Evolutionary conservation across 1,284 basidiomycete species (phyloP), one percentile per base, ranked within the genome.

Genomic region (Coriolopsis trogii): DNA sequence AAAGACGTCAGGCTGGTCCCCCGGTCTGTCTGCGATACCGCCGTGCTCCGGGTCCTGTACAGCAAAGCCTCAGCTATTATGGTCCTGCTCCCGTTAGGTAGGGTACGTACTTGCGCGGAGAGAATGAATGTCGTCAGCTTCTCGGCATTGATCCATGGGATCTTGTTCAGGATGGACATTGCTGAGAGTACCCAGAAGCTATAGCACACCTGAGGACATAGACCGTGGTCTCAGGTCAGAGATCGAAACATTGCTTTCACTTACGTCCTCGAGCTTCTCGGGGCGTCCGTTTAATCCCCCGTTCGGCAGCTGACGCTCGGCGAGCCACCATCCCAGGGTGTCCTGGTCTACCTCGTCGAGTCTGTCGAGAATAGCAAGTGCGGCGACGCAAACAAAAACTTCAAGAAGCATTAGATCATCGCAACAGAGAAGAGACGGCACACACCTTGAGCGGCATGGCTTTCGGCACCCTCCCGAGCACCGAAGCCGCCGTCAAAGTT

Each of bases 401-500:
- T 0, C 21, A 48, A 18, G 21, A 16, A 33, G 16, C 29, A 46
- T 46, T n/a, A 2, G 12, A 21, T 16, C 9, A 34, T 10, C 16
- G 9, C 23, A 39, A 30, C 21, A 10, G 30, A 7, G 31, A 31
- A 18, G 28, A n/a, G 15, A 13, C 28, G 6, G 2, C 6, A 49
- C 9, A 39, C 50, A 95, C 95, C 92, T 81, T 95, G 93, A 0
- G 81, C 91, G 6, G 95, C 85, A 72, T 98, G 96, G 58, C 89
- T 94, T 73, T 99, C 96, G 1, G 91, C 93, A 0, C 95, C 96
- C 8, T 84, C 79, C 18, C 76, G 72, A 33, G 80, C 85, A 10
- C 96, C 96, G 63, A 97, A 99, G 0, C 95, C 96, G 3, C 95
- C 95, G 67, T 99, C 96, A 67, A 95, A 96, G 69, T 99, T 99